These are phyloP conservation scores for Piedraia hortae DNA, from an alignment of 2,329 filamentous ascomycete genomes.

Conservation along the genomic window DNA sequence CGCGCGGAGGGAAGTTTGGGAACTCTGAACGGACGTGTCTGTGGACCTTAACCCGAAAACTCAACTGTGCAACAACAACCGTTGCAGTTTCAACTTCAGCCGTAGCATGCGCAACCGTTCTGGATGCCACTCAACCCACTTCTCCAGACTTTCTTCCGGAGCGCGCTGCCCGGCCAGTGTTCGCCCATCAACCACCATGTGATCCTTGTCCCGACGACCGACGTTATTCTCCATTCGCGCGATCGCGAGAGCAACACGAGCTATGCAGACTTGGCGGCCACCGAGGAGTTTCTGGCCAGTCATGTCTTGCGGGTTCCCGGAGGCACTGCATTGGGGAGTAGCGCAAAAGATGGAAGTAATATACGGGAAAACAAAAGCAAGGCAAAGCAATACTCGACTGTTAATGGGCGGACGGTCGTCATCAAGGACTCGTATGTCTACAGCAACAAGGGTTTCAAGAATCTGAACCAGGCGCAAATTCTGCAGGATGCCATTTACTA, in stretches of 20 bases:
- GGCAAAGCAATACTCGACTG: conserved; percentile 75
- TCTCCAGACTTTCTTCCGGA: conserved; percentile 94
- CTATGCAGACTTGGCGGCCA: conserved; percentile 55
- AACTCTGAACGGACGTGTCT: no score
- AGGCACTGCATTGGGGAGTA: conserved; percentile 21
- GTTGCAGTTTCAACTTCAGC: no score
- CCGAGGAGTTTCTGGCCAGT: conserved; percentile 86
- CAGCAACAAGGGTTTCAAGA: conserved; percentile 97
- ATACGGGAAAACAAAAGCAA: conserved; percentile 73
- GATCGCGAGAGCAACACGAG: conserved; percentile 59
- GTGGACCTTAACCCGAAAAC: no score
- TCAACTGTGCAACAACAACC: no score
- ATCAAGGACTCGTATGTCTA: conserved; percentile 83
- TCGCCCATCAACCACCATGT: conserved; percentile 75
- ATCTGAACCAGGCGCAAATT: conserved; percentile 65
- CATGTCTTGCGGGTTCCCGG: conserved; percentile 72
- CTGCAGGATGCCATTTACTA: conserved; percentile 69
- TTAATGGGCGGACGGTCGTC: conserved; percentile 79
- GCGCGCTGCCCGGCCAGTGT: conserved; percentile 75
- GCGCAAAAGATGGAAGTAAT: conserved; percentile 23
- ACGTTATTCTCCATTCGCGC: conserved; percentile 64
- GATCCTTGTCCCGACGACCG: conserved; percentile 76
- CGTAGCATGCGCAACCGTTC: no score
- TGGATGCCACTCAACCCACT: conserved; percentile 70
- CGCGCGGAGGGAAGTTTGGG: no score